A percentile compares a stretch with the other conserved stretches of the same genome.
Conservation (phyloP, 2,329 filamentous ascomycete genomes). For the Fusarium neocosmosporiellum region DNA sequence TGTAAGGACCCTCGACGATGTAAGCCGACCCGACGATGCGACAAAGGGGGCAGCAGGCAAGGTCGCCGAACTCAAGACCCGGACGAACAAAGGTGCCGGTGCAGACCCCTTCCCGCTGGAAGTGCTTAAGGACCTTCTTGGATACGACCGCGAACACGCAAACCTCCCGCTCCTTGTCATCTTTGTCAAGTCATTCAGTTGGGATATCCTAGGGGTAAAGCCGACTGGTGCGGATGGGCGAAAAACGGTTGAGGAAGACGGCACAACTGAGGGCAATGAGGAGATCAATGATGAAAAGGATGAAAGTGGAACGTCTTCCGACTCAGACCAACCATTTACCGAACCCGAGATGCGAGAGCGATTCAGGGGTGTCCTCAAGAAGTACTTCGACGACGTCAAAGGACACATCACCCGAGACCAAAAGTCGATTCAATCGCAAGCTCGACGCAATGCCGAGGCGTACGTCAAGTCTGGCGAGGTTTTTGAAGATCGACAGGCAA, state of each 20-base stretch:
- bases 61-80: constrained; percentile 67
- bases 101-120: constrained; percentile 95
- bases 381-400: constrained; percentile 95
- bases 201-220: constrained; percentile 91
- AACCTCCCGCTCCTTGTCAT: constrained; percentile 93
- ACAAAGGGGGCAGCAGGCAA: constrained; percentile 73
- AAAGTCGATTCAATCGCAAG: constrained; percentile 86
- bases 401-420: constrained; percentile 90
- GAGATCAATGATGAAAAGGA: constrained; percentile 54
- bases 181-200: constrained; percentile 95
- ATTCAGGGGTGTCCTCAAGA: constrained; percentile 85
- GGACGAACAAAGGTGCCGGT: constrained; percentile 68
- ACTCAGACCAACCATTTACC: constrained; percentile 78
- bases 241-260: constrained; percentile 86
- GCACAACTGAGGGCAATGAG: constrained; percentile 62
- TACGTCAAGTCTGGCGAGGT: constrained; percentile 99
- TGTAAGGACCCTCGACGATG: constrained; percentile 80
- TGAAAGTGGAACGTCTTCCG: constrained; percentile 40
- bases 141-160: constrained; percentile 90
- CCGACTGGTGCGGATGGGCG: constrained; percentile 78
- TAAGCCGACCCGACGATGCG: constrained; percentile 71
- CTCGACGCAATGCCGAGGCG: constrained; percentile 94
- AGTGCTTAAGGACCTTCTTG: constrained; percentile 95
- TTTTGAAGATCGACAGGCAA: constrained; percentile 95
- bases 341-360: constrained; percentile 82